phyloP scores from a whole-genome alignment of 371 early-diverging fungal species.

The Smittium mucronatum region DNA sequence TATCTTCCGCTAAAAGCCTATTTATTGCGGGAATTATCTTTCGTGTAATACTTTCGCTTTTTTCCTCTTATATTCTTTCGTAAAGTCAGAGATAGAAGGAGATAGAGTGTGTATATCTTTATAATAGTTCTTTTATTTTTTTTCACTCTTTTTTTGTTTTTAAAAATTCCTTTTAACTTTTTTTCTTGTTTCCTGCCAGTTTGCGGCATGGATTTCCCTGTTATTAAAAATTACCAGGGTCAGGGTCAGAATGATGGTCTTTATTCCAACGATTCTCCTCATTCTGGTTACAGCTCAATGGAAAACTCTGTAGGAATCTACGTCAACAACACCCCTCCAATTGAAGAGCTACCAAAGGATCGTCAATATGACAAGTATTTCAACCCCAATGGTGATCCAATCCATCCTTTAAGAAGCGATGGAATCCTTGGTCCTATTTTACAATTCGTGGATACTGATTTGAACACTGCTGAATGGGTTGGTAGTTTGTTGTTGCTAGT shows the following conservation, averaged over 20 bases:
- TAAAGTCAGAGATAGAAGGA: no score
- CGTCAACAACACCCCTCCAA: neutral
- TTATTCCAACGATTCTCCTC: neutral
- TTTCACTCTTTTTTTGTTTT: neutral
- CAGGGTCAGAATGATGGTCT: neutral
- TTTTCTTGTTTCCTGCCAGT: neutral
- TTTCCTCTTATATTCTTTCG: no score
- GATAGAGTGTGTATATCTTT: no score
- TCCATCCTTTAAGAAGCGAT: slow-evolving; percentile 20
- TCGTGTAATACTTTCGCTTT: no score
- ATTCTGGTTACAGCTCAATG: neutral
- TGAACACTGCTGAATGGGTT: slow-evolving; percentile 32
- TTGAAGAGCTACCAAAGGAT: neutral
- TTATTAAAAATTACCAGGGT: neutral
- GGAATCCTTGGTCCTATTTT: slow-evolving; percentile 26
- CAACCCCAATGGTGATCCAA: slow-evolving; percentile 12
- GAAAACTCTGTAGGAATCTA: neutral
- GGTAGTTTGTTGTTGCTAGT: slow-evolving; percentile 37
- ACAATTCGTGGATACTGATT: slow-evolving; percentile 32
- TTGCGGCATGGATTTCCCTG: slow-evolving; percentile 9
- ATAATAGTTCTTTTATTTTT: no score
- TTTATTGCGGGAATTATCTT: no score
- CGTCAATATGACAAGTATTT: neutral
- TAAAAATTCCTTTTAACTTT: neutral
- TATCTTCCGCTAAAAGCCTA: no score